Evolutionary conservation across 805 yeast species (phyloP), one percentile per base, ranked within the genome.

Genomic region (Metschnikowia baotianmanensis): DNA sequence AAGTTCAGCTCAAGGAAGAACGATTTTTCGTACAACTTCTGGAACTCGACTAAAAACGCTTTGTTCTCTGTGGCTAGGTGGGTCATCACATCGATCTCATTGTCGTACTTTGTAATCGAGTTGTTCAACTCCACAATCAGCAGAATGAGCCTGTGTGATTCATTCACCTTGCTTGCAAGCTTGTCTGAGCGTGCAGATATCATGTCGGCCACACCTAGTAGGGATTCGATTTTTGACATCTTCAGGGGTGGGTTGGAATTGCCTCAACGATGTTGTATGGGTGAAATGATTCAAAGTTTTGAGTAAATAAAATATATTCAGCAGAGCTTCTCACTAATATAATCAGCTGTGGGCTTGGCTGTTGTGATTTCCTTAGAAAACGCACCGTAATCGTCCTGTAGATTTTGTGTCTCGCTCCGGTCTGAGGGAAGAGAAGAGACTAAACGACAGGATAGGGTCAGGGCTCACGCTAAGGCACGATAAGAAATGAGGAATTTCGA

Each of bases 1-100:
- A 67, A 36, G 42, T 56, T 61, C 11, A 65, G 55, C 46, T 69
- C 73, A 24, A 69, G 55, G 37, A 59, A 57, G 37, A 56, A 56
- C 4, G 64, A 50, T 51, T 59, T 64, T 31, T 61, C 65, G 27
- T 57, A 50, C 29, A 69, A 55, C 17, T 55, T 59, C 45, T 58
- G 54, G 42, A 65, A 57, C 31, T 59, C 60, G 21, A 36, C 50
- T 28, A 61, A 43, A 31, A 47, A 55, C 18, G 37, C 33, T 28
- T 48, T 47, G 48, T 67, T 67, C 18, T 48, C 43, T 12, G 44
- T 38, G 31, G 58, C 51, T 22, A 56, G 47, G 34, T 53, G 53
- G 9, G 54, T 40, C 31, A 63, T 50, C 24, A 50, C 48, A 32
- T 63, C 70, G 28, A 68, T 59, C 20, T 55, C 48, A 12, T 52